Evolutionary conservation across 225 moss, liverwort and hornwort genomes (phyloP).

Genomic region (Rhytidiadelphus loreus): DNA sequence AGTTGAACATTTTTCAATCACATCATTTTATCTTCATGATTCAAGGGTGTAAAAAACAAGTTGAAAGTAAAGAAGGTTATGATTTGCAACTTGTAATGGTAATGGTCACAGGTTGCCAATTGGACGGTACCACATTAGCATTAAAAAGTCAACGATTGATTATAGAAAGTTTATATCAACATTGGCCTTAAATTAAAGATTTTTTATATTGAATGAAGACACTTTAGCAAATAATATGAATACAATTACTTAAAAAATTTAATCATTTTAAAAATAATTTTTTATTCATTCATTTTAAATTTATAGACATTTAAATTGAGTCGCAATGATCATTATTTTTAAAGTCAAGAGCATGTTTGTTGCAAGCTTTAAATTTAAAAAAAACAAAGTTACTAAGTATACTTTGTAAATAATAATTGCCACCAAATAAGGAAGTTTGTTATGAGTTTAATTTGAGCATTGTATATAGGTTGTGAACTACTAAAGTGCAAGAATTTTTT

Average conservation of each 20-base stretch:
- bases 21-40: too few relatives aligned
- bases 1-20: too few relatives aligned
- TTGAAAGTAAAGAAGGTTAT: too few relatives aligned
- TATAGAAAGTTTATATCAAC: neutral
- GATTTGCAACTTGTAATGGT: too few relatives aligned
- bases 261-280: neutral
- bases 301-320: neutral
- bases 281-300: neutral
- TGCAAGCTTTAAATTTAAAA: neutral
- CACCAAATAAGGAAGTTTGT: neutral
- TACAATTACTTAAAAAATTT: neutral
- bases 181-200: neutral
- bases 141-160: too few relatives aligned
- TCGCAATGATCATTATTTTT: neutral
- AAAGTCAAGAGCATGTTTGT: neutral
- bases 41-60: too few relatives aligned
- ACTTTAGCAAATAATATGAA: neutral
- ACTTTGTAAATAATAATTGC: neutral
- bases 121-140: too few relatives aligned
- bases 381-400: neutral
- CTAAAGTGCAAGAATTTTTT: neutral
- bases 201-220: neutral
- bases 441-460: neutral
- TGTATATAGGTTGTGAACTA: neutral
- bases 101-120: too few relatives aligned